These are phyloP conservation scores for Amphirosellinia nigrospora DNA, from an alignment of 495 filamentous ascomycete genomes.

Conservation along the genomic window DNA sequence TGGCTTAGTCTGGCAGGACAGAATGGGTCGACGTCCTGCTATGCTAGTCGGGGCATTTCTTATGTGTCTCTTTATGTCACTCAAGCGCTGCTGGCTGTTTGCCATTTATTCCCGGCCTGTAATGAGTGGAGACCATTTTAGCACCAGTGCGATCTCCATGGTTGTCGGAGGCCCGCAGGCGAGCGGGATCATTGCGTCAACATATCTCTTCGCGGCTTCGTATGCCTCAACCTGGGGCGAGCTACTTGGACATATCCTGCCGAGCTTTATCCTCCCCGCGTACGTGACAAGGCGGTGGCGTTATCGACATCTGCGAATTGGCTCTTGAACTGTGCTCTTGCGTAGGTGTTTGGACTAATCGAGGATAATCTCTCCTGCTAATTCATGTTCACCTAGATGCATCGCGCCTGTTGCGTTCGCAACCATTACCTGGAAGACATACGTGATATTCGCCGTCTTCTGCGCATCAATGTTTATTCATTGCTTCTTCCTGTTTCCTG, in stretches of 20 bases:
- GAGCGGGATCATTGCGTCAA: conserved; percentile 76
- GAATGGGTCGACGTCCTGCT: conserved; percentile 66
- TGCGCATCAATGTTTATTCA: conserved; percentile 74
- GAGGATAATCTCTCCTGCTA: background rate
- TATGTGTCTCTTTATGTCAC: conserved; percentile 72
- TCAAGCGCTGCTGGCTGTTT: conserved; percentile 75
- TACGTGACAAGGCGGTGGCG: conserved; percentile 77
- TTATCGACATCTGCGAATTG: conserved; percentile 75
- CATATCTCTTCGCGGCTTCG: conserved; percentile 77
- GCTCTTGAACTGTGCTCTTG: conserved; percentile 81
- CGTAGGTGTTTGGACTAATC: conserved; percentile 29
- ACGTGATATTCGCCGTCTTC: conserved; percentile 79
- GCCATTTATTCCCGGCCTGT: conserved; percentile 52
- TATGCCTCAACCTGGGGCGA: conserved; percentile 78
- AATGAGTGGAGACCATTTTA: conserved; percentile 40
- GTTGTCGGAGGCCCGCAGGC: conserved; percentile 63
- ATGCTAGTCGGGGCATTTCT: conserved; percentile 68
- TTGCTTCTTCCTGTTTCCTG: conserved; percentile 82
- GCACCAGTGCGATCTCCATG: conserved; percentile 50
- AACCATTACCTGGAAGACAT: conserved; percentile 75
- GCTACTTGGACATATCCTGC: conserved; percentile 78
- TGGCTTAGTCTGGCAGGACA: conserved; percentile 62
- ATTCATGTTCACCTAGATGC: conserved; percentile 43
- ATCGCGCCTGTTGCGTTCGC: conserved; percentile 79
- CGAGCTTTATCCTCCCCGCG: conserved; percentile 75